Base-by-base conservation (phyloP, 495 filamentous ascomycete species). In the Trichoderma erinaceum region DNA sequence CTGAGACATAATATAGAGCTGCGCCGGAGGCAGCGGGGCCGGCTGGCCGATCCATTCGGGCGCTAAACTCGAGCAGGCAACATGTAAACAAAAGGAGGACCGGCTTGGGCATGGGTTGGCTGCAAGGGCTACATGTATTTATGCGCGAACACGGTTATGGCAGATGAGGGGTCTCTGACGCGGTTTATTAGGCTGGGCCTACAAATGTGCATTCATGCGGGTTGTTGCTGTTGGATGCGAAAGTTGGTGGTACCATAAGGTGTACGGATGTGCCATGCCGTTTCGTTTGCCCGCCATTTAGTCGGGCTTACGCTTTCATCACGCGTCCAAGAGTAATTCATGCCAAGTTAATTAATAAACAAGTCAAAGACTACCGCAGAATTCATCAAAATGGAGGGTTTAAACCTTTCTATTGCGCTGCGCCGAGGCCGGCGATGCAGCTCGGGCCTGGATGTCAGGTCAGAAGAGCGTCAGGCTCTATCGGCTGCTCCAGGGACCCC, bases 381-480 rank as follows among this genome's bases (percentile, higher is more conserved):
- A 1, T 6, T 16, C 16, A 18, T 32, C 56, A 61, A 35, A 18
- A 61, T 61, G 56, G 8, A 27, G 27, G 66, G 72, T 43, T 66
- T 48, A 48, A 63, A 74, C 41, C 67, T 72, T 16, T 75, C 74
- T 5, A 68, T 75, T 27, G 73, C 75, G 35, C 65, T 78, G 29
- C 70, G 73, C 67, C 75, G 75, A 35, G 68, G 69, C 13, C 72
- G 71, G 15, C 71, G 76, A 8, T 72, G 69, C 46, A 29, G 23
- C 23, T 0, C 12, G 12, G 10, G 27, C 29, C 12, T 61, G n/a
- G 11, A 27, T 18, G 32, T 41, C 66, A 67, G 58, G 21, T 32
- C 29, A 12, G 56, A 27, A 29, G 23, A 12, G 23, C 56, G 0
- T 61, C 56, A 23, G 48, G 23, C 13, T 21, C 16, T 13, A 11